phyloP scores from a whole-genome alignment of 805 yeast genomes.

The Ogataea chonburiensis region DNA sequence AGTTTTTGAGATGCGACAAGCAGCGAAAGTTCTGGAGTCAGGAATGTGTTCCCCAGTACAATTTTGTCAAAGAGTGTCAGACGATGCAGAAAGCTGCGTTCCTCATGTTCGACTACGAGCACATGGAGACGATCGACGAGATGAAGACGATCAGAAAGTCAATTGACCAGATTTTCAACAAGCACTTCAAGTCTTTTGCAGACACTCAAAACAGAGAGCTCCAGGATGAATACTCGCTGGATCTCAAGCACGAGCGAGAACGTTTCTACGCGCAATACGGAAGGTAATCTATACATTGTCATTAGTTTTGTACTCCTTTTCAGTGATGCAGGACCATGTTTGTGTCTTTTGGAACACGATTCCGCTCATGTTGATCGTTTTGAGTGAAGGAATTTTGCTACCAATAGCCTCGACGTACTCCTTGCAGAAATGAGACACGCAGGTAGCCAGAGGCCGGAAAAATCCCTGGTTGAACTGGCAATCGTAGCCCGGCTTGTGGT shows the following conservation, averaged over 20 bases:
- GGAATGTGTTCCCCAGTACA: slow-evolving; percentile 29
- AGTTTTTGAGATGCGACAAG: slow-evolving; percentile 29
- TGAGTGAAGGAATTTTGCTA: slow-evolving; percentile 34
- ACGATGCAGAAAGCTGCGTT: slow-evolving; percentile 34
- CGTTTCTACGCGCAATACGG: slow-evolving; percentile 27
- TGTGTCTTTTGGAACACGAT: slow-evolving; percentile 35
- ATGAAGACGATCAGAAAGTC: slow-evolving; percentile 28
- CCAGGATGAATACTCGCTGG: slow-evolving; percentile 25
- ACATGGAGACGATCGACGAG: slow-evolving; percentile 30
- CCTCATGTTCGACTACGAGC: slow-evolving; percentile 32
- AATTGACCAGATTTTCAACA: slow-evolving; percentile 31
- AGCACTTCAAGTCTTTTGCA: slow-evolving; percentile 25
- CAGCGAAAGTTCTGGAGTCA: slow-evolving; percentile 21
- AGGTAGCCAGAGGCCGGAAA: slow-evolving; percentile 40
- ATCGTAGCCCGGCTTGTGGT: slow-evolving; percentile 38
- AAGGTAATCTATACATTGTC: slow-evolving; percentile 19
- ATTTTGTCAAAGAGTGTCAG: slow-evolving; percentile 33
- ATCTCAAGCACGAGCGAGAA: slow-evolving; percentile 31
- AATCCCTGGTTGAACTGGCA: slow-evolving; percentile 46
- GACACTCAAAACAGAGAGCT: slow-evolving; percentile 29
- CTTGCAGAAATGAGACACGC: slow-evolving; percentile 47
- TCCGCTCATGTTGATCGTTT: slow-evolving; percentile 40
- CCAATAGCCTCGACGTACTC: slow-evolving; percentile 40
- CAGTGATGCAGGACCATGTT: slow-evolving; percentile 25
- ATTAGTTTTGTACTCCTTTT: slow-evolving; percentile 5